Percentiles rank a stretch among this genome's conserved stretches.
These are phyloP conservation scores for Acidomyces sp. DNA, from an alignment of 495 filamentous ascomycete species.

Conservation along the genomic window DNA sequence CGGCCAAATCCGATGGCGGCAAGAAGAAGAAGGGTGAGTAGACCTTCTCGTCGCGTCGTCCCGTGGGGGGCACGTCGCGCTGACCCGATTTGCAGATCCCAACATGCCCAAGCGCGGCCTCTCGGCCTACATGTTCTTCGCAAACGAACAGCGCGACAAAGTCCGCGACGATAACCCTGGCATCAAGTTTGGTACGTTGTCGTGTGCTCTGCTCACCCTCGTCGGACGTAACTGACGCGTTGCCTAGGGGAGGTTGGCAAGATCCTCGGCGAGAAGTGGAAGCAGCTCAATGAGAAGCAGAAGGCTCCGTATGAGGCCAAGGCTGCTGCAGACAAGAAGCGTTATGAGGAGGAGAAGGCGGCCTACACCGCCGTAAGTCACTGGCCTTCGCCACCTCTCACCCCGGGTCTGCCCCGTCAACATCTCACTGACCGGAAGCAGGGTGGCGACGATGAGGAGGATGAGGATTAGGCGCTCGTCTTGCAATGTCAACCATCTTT, in stretches of 20 bases:
- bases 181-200: constrained; percentile 75
- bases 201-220: background rate
- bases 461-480: constrained; percentile 11
- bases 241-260: constrained; percentile 83
- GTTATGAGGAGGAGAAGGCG: constrained; percentile 94
- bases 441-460: constrained; percentile 12
- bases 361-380: constrained; percentile 47
- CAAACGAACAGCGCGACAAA: constrained; percentile 96
- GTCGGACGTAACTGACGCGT: background rate
- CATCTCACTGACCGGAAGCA: background rate
- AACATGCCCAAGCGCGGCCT: constrained; percentile 98
- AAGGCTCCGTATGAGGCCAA: constrained; percentile 89
- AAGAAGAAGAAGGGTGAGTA: constrained; percentile 79
- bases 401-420: background rate
- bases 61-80: no score
- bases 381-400: background rate
- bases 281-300: constrained; percentile 79
- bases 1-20: constrained; percentile 30
- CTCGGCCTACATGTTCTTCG: constrained; percentile 99
- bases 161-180: constrained; percentile 97
- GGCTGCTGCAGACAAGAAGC: constrained; percentile 92
- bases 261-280: constrained; percentile 94
- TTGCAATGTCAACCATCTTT: no score
- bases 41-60: no score
- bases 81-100: constrained; percentile 70